Conservation (phyloP, 2,329 filamentous ascomycete genomes). For the Bertia moriformis region DNA sequence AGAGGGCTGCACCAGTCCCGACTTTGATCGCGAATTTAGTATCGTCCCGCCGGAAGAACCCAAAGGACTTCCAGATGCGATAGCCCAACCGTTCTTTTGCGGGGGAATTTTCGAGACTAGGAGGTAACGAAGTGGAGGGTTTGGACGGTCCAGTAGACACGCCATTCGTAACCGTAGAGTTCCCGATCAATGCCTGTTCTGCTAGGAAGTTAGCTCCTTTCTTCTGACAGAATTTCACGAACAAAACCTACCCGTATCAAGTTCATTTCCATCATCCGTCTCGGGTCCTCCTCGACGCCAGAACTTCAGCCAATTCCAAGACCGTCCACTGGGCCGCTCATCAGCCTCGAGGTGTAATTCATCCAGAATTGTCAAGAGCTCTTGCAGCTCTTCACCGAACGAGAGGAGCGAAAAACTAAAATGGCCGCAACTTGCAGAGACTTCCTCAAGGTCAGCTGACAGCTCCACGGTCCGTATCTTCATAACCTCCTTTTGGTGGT, state of each 20-base stretch:
- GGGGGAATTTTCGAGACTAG: slow-evolving; percentile 5
- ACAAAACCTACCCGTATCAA: background rate
- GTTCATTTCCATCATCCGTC: slow-evolving; percentile 8
- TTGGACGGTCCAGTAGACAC: too few relatives aligned
- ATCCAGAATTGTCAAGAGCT: slow-evolving; percentile 70
- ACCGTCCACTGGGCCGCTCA: slow-evolving; percentile 30
- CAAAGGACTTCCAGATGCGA: slow-evolving; percentile 2
- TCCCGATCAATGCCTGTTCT: too few relatives aligned
- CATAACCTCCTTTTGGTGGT: slow-evolving; percentile 62
- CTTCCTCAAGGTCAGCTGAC: slow-evolving; percentile 89
- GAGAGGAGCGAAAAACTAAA: slow-evolving; percentile 86
- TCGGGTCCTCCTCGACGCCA: slow-evolving; percentile 37
- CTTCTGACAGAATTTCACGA: too few relatives aligned
- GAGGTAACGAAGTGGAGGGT: too few relatives aligned
- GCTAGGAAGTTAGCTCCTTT: too few relatives aligned
- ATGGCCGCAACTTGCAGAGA: slow-evolving; percentile 92
- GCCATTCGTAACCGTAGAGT: too few relatives aligned
- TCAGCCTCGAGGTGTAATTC: slow-evolving; percentile 64
- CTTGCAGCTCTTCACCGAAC: slow-evolving; percentile 78
- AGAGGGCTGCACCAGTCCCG: slow-evolving; percentile 74
- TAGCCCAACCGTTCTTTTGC: slow-evolving; percentile 37
- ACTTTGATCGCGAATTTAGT: slow-evolving; percentile 73
- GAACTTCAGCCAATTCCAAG: slow-evolving; percentile 77
- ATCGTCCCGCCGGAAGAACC: slow-evolving; percentile 5
- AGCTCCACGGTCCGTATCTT: slow-evolving; percentile 56